A percentile compares a stretch with the other conserved stretches of the same genome.
These are phyloP conservation scores for Heterobasidion annosum DNA, from an alignment of 1,284 basidiomycete genomes.

Conservation along the genomic window DNA sequence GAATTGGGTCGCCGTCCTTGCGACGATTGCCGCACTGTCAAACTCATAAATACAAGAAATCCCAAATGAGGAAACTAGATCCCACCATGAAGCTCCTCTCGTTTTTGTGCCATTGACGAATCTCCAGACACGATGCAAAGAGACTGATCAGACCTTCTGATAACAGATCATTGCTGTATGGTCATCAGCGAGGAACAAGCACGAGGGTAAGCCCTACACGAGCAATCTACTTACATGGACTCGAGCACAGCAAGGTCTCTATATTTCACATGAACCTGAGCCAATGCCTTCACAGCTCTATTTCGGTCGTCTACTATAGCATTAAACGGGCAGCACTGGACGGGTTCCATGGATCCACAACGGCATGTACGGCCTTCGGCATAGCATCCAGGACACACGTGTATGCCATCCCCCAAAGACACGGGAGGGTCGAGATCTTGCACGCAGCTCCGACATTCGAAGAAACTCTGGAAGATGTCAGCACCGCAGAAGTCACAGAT, in stretches of 20 bases:
- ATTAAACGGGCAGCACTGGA: conserved; percentile 39
- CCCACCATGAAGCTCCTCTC: neutral
- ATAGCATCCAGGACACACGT: conserved; percentile 63
- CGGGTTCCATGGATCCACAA: conserved; percentile 49
- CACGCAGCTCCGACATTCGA: conserved; percentile 49
- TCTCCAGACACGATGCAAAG: conserved; percentile 26
- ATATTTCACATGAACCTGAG: conserved; percentile 1
- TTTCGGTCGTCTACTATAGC: conserved; percentile 31
- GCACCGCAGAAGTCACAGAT: conserved; percentile 68
- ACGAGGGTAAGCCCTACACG: no score
- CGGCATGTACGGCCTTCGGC: conserved; percentile 61
- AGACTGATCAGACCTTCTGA: conserved; percentile 12
- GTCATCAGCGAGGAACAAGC: neutral
- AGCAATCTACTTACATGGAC: neutral
- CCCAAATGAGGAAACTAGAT: neutral
- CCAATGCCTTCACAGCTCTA: conserved; percentile 18
- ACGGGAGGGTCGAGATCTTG: conserved; percentile 8
- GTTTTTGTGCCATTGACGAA: conserved; percentile 15
- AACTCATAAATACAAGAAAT: neutral
- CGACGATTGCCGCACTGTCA: neutral
- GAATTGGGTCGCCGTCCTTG: neutral
- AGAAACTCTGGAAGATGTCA: conserved; percentile 72
- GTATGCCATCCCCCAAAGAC: conserved; percentile 30
- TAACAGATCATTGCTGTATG: conserved; percentile 3
- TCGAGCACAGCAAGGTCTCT: neutral